phyloP scores from a whole-genome alignment of 371 early-diverging fungal genomes.

The Rhizopus microsporus region DNA sequence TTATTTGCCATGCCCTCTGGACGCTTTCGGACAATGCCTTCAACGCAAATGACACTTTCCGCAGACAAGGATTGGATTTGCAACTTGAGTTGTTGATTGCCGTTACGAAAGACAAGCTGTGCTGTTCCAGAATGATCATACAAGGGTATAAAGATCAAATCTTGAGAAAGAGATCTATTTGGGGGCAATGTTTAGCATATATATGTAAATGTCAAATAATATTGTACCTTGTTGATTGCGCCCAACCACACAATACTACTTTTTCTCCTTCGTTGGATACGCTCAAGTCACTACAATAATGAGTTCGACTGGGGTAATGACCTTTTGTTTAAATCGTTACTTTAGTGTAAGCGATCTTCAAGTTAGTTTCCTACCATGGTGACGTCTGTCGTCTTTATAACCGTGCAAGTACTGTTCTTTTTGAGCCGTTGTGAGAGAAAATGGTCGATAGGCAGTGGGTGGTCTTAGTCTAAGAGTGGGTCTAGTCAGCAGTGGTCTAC shows the following conservation, averaged over 20 bases:
- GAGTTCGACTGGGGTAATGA: constrained; percentile 62
- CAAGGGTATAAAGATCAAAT: constrained; percentile 68
- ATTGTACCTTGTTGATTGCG: constrained; percentile 62
- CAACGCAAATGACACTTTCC: constrained; percentile 68
- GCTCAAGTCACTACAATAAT: constrained; percentile 69
- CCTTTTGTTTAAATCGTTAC: constrained; percentile 18
- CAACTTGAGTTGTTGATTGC: constrained; percentile 25
- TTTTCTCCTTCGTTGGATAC: constrained; percentile 54
- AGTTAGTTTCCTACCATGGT: constrained; percentile 28
- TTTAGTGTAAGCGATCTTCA: neutral
- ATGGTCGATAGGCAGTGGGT: neutral
- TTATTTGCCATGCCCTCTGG: constrained; percentile 54
- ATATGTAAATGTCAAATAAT: neutral
- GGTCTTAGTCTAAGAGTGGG: neutral
- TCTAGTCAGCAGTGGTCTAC: neutral
- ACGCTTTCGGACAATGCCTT: constrained; percentile 62
- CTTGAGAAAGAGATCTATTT: constrained; percentile 59
- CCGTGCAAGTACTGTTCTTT: constrained; percentile 28
- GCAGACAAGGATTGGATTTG: constrained; percentile 52
- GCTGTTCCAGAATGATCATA: constrained; percentile 69
- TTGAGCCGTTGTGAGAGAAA: neutral
- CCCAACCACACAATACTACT: constrained; percentile 79
- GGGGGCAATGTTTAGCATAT: neutral
- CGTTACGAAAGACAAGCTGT: constrained; percentile 59
- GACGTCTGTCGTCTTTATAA: constrained; percentile 41